Percentiles rank a stretch among this genome's conserved stretches.
Conservation (phyloP, 2,329 filamentous ascomycete genomes). For the Colletotrichum sp. region DNA sequence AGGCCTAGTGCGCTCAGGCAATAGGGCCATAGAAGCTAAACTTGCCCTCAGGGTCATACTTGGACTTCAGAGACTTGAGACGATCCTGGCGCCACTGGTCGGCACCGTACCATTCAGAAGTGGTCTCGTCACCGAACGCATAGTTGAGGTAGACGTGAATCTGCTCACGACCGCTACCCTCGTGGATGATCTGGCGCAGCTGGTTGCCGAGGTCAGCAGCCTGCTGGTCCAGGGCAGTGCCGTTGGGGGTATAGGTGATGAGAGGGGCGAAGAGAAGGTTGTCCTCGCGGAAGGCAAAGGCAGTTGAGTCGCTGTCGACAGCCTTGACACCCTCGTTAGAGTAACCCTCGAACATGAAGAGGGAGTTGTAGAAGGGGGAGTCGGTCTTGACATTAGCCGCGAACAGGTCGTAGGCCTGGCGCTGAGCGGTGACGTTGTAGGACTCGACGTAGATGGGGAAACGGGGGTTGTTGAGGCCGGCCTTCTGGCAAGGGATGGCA, state of each 20-base stretch:
- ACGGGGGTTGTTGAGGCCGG: conserved; percentile 41
- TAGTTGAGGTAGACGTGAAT: conserved; percentile 56
- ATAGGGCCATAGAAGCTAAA: conserved; percentile 52
- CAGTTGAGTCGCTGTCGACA: conserved; percentile 38
- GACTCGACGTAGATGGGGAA: conserved; percentile 48
- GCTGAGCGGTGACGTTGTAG: conserved; percentile 38
- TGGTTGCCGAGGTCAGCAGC: conserved; percentile 40
- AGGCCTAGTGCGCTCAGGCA: neutral
- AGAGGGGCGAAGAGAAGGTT: conserved; percentile 46
- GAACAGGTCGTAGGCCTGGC: conserved; percentile 37
- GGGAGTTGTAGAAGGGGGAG: conserved; percentile 32
- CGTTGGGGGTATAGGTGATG: conserved; percentile 38
- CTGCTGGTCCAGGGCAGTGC: conserved; percentile 33
- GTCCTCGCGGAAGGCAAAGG: conserved; percentile 51
- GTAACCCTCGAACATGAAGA: conserved; percentile 65
- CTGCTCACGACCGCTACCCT: conserved; percentile 34
- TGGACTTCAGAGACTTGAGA: conserved; percentile 49
- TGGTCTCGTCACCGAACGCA: conserved; percentile 51
- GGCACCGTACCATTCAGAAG: conserved; percentile 49
- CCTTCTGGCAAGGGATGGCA: conserved; percentile 45
- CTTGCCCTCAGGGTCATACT: conserved; percentile 50
- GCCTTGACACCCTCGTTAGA: conserved; percentile 47
- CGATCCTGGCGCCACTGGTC: conserved; percentile 53
- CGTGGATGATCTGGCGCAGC: conserved; percentile 40
- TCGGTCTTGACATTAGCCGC: conserved; percentile 24